Evolutionary conservation across 1,284 basidiomycete genomes (phyloP), one percentile per base, ranked within the genome.

Genomic region (Cryptococcus sp.): DNA sequence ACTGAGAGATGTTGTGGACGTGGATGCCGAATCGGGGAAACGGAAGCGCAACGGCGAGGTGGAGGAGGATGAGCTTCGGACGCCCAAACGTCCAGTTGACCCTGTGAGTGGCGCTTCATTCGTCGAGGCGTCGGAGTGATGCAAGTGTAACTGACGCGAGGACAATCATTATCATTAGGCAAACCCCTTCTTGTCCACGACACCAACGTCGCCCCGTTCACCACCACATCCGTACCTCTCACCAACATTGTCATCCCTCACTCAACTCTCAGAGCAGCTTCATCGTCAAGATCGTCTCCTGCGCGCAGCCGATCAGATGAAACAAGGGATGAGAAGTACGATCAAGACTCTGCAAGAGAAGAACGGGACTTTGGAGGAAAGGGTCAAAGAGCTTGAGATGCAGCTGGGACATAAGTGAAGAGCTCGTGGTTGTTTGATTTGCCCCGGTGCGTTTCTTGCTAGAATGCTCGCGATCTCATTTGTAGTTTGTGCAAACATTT

Each of bases 221-320:
- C 58, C 62, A 2, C 50, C 58, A 3, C 74, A 76, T 40, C 54
- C 65, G 5, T 59, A 62, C 17, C 64, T 73, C 40, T 61, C 67
- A 1, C 66, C 72, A 1, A 56, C 68, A 1, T n/a, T 71, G 16
- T 55, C 56, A 0, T 55, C 60, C 5, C 57, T 77, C 11, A 64
- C 65, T 38, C 65, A 69, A 7, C 39, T 77, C 1, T 67, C 64
- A 1, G 75, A 73, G 48, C 68, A 76, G 51, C 57, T 77, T 5
- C 58, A 67, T 39, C 70, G 74, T 3, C 69, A 72, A 59, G 75
- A 77, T 22, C 53, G 75, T 7, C 60, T 74, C n/a, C 59, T 76
- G 16, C 52, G 57, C 7, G 74, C 74, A 0, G 69, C 70, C 0
- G 71, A 77, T 39, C 60, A 67, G 44, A 71, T 72, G 64, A 76